Evolutionary conservation across 257 asterid genomes (phyloP).

Genomic region (Knoxia roxburghii): DNA sequence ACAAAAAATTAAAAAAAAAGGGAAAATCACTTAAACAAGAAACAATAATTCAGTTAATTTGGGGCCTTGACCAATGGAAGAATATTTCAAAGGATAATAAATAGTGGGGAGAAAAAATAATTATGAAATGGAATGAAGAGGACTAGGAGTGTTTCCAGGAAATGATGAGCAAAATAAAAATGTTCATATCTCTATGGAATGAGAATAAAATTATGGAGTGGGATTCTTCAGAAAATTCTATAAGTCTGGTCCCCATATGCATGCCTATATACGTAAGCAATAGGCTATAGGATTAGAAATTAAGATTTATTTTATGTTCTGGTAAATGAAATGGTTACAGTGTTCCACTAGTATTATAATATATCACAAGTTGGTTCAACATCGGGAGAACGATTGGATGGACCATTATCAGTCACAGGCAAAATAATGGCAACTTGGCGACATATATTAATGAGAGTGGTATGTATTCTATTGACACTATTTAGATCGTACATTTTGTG

Average conservation of each 20-base stretch:
- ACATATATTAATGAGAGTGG: too few relatives aligned
- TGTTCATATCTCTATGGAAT: background rate
- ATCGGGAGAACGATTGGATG: too few relatives aligned
- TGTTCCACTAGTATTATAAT: too few relatives aligned
- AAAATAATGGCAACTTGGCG: too few relatives aligned
- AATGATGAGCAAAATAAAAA: conserved; percentile 5
- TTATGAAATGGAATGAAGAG: background rate
- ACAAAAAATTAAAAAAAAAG: background rate
- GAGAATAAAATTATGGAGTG: background rate
- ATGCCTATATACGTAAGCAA: too few relatives aligned
- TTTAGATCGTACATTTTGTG: too few relatives aligned
- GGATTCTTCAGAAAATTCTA: conserved; percentile 3
- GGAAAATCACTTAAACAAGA: background rate
- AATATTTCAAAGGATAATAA: conserved; percentile 3
- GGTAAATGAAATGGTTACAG: too few relatives aligned
- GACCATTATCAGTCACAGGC: too few relatives aligned
- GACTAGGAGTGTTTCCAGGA: conserved; percentile 12
- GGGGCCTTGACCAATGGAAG: conserved; percentile 1
- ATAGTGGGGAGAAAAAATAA: background rate
- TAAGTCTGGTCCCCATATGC: background rate
- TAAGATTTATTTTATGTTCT: background rate
- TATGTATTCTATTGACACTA: too few relatives aligned
- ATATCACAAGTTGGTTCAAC: too few relatives aligned
- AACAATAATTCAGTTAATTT: background rate
- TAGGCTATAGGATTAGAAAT: too few relatives aligned